Base-by-base conservation (phyloP, 257 asterid genomes). In the Rhazya stricta region DNA sequence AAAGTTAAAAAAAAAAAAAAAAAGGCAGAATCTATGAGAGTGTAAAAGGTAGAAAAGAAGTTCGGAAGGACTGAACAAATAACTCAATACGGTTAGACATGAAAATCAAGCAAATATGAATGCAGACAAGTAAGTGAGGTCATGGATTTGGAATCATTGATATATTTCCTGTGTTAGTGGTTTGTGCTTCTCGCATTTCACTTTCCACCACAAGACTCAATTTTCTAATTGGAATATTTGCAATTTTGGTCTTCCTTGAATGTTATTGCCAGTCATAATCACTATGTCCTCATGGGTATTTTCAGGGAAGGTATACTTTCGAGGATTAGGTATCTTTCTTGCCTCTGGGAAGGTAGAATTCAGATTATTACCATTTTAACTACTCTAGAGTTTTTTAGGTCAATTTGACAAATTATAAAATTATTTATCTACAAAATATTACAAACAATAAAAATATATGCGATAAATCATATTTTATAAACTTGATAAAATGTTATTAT, bases 141-240 rank as follows among this genome's bases (percentile, higher is more conserved):
- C 69, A 62, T 62, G 12, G 39, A 13, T 62, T 34, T 62, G 69
- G 69, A 62, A 32, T 37, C 69, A 62, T 34, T 62, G 34, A 27
- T 34, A 34, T 36, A 63, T 63, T 63, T 21, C 11, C 10, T 58
- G 5, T 12, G 9, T 61, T 29, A 15, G 67, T 60, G 67, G 67
- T 60, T 32, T 60, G 9, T 29, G 39, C 21, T 19, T 29, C 37
- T 29, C 67, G 23, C 3, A 30, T 61, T 13, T 54, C 61, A 23
- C 61, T 54, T 54, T 13, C 61, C 61, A 54, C 61, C 61, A n/a
- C 30, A 54, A 25, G 3, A 54, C 12, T 7, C 7, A 11, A 2
- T 4, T 61, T 61, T 61, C 67, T 61, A 32, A 10, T 13, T 61
- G 67, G 48, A 43, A 43, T 43, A 6, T 43, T 43, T 7, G 9